Evolutionary conservation across 2,329 filamentous ascomycete species (phyloP).

Genomic region (Huntiella abstrusa): DNA sequence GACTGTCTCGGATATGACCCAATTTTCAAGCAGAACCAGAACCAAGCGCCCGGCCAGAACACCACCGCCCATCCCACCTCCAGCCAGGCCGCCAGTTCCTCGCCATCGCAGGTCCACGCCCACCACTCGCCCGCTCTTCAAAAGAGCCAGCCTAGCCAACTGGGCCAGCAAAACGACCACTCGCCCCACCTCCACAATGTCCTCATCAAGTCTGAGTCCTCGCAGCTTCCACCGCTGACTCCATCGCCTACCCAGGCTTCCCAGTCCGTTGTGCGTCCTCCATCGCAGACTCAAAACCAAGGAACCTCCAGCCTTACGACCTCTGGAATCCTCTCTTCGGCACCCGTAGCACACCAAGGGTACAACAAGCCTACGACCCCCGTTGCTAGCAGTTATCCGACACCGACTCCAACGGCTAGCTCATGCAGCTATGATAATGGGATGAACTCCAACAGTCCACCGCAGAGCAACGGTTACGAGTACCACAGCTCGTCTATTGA

Average conservation of each 20-base stretch:
- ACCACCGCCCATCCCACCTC: conserved; percentile 7
- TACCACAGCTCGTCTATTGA: conserved; percentile 34
- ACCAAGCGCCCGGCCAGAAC: conserved; percentile 17
- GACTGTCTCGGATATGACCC: conserved; percentile 76
- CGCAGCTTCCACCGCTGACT: background rate
- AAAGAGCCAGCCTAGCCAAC: background rate
- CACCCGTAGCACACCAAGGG: conserved; percentile 1
- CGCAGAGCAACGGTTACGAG: conserved; percentile 27
- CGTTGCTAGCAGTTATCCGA: conserved; percentile 9
- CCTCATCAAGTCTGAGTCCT: background rate
- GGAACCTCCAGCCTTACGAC: conserved; percentile 1
- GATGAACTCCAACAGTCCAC: conserved; percentile 5
- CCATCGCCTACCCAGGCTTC: background rate
- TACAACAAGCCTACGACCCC: conserved; percentile 8
- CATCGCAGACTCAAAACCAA: conserved; percentile 3
- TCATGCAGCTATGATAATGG: conserved; percentile 8
- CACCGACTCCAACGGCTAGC: conserved; percentile 7
- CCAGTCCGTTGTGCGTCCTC: conserved; percentile 2
- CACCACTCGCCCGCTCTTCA: background rate
- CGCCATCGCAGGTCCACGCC: conserved; percentile 3
- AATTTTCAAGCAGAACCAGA: conserved; percentile 54
- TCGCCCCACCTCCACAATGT: conserved; percentile 4
- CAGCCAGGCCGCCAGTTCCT: conserved; percentile 1
- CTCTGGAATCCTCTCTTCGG: conserved; percentile 2
- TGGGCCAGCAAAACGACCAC: background rate